These are phyloP conservation scores for Rutstroemia sydowiana DNA, from an alignment of 2,329 filamentous ascomycete species.

Conservation along the genomic window DNA sequence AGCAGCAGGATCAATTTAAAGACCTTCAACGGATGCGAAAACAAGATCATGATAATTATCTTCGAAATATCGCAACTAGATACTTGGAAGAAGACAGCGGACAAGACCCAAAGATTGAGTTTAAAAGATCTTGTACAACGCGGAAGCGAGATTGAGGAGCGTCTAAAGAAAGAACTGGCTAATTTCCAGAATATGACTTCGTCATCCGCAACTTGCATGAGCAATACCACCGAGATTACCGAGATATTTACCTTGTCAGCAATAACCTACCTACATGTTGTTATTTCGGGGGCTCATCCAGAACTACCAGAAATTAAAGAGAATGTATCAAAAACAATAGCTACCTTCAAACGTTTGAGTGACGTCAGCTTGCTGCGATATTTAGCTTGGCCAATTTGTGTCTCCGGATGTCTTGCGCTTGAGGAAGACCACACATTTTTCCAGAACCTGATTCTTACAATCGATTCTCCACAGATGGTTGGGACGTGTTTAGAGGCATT, in stretches of 20 bases:
- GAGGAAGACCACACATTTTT: neutral
- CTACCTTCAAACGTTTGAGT: slow-evolving; percentile 5
- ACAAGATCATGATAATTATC: neutral
- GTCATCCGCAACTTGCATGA: neutral
- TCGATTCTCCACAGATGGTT: neutral
- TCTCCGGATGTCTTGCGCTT: neutral
- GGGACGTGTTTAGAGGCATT: slow-evolving; percentile 4
- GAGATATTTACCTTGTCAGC: slow-evolving; percentile 15
- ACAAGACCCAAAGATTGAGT: neutral
- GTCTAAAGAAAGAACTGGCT: neutral
- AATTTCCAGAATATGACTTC: neutral
- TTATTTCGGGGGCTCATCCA: slow-evolving; percentile 16
- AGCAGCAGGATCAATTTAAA: neutral
- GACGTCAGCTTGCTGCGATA: neutral
- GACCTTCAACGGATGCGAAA: neutral
- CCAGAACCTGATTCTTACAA: neutral
- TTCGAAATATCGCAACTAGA: neutral
- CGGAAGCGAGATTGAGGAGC: neutral
- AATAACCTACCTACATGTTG: slow-evolving; percentile 16
- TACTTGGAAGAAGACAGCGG: neutral
- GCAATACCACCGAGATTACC: neutral
- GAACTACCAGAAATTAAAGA: slow-evolving; percentile 15
- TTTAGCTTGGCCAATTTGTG: slow-evolving; percentile 8
- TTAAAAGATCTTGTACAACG: neutral
- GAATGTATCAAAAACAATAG: slow-evolving; percentile 20